Percentiles rank a stretch among this genome's conserved stretches.
Conservation (phyloP, 331 rosid genomes). For the Rosa hybrid region DNA sequence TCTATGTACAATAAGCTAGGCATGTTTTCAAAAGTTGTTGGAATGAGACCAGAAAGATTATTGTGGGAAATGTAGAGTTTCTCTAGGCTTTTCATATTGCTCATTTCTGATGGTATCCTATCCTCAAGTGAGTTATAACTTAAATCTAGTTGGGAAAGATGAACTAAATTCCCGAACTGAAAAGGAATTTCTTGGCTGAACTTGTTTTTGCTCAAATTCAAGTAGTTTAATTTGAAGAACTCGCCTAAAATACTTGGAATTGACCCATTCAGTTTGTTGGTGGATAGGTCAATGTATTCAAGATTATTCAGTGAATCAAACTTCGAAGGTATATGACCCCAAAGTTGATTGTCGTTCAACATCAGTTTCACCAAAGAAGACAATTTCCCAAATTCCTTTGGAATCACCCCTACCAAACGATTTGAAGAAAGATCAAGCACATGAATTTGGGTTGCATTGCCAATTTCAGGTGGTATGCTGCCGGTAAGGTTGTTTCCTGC, state of each 20-base stretch:
- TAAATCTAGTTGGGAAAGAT: no score
- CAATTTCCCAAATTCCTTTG: no score
- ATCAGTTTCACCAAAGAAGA: no score
- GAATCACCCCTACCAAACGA: no score
- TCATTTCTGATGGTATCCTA: no score
- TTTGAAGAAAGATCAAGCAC: not conserved
- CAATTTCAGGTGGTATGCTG: conserved; percentile 35
- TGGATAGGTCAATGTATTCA: conserved; percentile 5
- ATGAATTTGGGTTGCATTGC: conserved; percentile 18
- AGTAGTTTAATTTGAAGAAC: conserved; percentile 3
- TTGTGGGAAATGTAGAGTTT: no score
- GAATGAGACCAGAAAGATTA: no score
- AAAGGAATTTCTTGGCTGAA: no score
- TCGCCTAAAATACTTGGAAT: conserved; percentile 16
- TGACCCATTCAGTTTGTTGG: conserved; percentile 28
- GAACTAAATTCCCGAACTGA: no score
- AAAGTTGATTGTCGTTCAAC: conserved; percentile 26
- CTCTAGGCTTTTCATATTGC: no score
- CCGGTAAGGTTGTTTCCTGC: conserved; percentile 22
- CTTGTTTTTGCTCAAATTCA: no score
- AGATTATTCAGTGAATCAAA: conserved; percentile 23
- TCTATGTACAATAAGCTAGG: not conserved
- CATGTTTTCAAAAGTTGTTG: not conserved
- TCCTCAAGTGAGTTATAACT: no score
- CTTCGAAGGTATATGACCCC: conserved; percentile 27